A percentile compares a stretch with the other conserved stretches of the same genome.
phyloP scores from a whole-genome alignment of 805 yeast species.

The Ogataea sp. region DNA sequence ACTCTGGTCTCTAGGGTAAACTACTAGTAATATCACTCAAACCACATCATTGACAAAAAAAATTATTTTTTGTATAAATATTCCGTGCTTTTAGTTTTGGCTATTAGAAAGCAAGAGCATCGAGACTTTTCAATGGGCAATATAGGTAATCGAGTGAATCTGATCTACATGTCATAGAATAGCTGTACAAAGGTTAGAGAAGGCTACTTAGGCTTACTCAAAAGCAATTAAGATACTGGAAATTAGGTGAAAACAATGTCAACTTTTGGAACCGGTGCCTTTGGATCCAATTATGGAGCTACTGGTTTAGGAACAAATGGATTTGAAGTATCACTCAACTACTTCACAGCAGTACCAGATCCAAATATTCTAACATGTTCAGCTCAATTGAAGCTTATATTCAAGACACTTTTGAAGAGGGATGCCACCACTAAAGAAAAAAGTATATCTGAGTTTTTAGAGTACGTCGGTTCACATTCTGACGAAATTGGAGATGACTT shows the following conservation, averaged over 20 bases:
- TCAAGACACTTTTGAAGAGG: constrained; percentile 69
- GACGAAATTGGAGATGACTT: constrained; percentile 36
- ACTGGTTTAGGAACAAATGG: constrained; percentile 28
- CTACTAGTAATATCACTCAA: too few relatives aligned
- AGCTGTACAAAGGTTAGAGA: too few relatives aligned
- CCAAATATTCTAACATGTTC: constrained; percentile 42
- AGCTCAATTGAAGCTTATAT: constrained; percentile 44
- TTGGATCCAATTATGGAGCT: constrained; percentile 5
- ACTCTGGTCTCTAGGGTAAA: too few relatives aligned
- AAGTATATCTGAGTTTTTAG: constrained; percentile 51
- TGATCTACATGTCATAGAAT: too few relatives aligned
- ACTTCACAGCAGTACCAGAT: constrained; percentile 74
- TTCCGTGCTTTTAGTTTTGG: too few relatives aligned
- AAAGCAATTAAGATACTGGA: too few relatives aligned
- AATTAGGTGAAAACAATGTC: constrained; percentile 8
- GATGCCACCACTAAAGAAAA: constrained; percentile 83
- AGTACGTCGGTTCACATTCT: constrained; percentile 20
- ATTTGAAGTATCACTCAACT: constrained; percentile 57
- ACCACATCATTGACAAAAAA: too few relatives aligned
- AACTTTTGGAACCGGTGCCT: constrained; percentile 8
- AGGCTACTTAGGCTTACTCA: too few relatives aligned
- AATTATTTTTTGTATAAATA: too few relatives aligned
- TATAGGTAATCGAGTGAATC: too few relatives aligned
- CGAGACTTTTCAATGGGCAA: too few relatives aligned
- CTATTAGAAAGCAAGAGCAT: too few relatives aligned